phyloP scores from a whole-genome alignment of 306 rosid species.

The Canavalia ensiformis region DNA sequence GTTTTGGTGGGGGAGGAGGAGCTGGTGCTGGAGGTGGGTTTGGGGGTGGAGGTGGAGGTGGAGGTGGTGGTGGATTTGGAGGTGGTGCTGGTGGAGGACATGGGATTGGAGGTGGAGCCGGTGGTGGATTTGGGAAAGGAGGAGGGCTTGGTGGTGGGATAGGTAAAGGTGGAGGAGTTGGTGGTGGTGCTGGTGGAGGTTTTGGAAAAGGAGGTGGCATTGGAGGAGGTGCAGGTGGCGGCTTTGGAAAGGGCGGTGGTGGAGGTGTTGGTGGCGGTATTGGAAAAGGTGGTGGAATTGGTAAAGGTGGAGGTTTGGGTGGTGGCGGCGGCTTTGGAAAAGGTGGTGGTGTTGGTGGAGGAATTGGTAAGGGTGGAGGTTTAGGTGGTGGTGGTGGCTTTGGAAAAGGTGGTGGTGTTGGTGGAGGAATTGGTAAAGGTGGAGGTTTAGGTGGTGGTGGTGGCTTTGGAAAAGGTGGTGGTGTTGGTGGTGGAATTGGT shows the following conservation, averaged over 20 bases:
- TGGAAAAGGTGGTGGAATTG: conserved; percentile 52
- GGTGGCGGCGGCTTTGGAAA: conserved; percentile 13
- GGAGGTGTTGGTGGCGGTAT: conserved; percentile 26
- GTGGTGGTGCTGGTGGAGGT: conserved; percentile 41
- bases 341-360: conserved; percentile 37
- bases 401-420: conserved; percentile 47
- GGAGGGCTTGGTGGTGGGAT: conserved; percentile 40
- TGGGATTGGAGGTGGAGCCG: background rate
- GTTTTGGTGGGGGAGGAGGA: conserved; percentile 45
- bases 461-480: conserved; percentile 42
- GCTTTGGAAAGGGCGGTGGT: background rate
- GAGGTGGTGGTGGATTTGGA: conserved; percentile 35
- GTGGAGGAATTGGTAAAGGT: conserved; percentile 22
- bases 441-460: conserved; percentile 39
- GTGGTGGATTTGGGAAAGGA: conserved; percentile 29
- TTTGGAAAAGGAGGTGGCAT: conserved; percentile 39
- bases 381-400: conserved; percentile 50
- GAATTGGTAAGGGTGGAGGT: conserved; percentile 44
- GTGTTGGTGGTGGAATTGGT: conserved; percentile 25
- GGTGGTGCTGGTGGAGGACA: conserved; percentile 31
- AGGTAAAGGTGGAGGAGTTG: conserved; percentile 37
- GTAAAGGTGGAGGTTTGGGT: conserved; percentile 43
- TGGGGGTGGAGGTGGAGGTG: conserved; percentile 46
- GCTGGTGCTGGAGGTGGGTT: conserved; percentile 29
- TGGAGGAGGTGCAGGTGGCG: conserved; percentile 49